Base-by-base conservation (phyloP, 1,139 yeast species). In the Hansenula sp. region DNA sequence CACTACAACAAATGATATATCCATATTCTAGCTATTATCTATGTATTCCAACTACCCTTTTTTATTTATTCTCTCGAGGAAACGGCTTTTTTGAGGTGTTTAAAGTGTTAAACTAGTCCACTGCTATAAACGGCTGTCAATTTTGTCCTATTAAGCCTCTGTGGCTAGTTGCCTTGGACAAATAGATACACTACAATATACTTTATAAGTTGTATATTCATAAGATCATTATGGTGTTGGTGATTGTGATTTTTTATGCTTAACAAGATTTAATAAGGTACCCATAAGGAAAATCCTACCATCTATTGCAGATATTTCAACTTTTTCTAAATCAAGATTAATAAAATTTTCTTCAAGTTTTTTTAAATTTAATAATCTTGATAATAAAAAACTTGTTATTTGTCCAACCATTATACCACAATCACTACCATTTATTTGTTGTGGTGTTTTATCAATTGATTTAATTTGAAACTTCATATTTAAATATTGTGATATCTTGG, bases 381-480 rank as follows among this genome's bases (percentile, higher is more conserved):
- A 55, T 17, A 74, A 44, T 26, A 75, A 50, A 18, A 65, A 50
- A 0, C 71, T 66, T 0, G 77, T 67, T 18, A 73, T 59, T 38
- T 73, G 74, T 45, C 83, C 72, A 6, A 51, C 51, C 50, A 54
- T 46, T 10, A 54, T 81, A 0, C 95, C 95, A 61, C 95, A 85
- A 55, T 86, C 95, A 38, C 73, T 77, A 0, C 87, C 85, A 55
- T 85, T 84, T 32, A 67, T 66, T 59, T 86, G 95, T 52, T 83
- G 94, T 0, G 94, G 95, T 0, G 87, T 73, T 9, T 40, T 27
- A 62, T 61, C 36, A 68, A 64, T 32, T 61, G 61, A 2, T 44
- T 42, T 29, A 44, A 52, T 19, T 37, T 53, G 27, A 44, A 53
- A 36, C 13, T 40, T 40, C 16, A 46, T 51, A 2, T 63, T 57